Evolutionary conservation across 108 stramenopile species (phyloP).

Genomic region (Fragilariopsis cylindrus): DNA sequence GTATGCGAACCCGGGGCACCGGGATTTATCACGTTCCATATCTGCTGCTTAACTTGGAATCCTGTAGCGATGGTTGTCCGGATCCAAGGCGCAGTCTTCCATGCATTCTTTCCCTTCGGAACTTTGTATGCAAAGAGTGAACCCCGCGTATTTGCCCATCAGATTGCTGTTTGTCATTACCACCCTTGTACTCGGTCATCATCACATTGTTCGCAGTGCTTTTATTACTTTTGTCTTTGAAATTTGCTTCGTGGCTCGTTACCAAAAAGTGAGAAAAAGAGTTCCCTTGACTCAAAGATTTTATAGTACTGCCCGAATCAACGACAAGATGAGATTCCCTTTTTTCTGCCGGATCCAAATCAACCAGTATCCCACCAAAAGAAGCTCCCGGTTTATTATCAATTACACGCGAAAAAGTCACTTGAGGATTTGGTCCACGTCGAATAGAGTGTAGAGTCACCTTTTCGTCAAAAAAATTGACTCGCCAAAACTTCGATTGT

Average conservation of each 20-base stretch:
- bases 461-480: conserved; percentile 86
- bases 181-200: neutral
- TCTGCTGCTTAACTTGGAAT: conserved; percentile 82
- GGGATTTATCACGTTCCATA: conserved; percentile 92
- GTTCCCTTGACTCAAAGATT: conserved; percentile 79
- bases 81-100: conserved; percentile 82
- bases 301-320: conserved; percentile 64
- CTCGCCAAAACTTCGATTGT: conserved; percentile 90
- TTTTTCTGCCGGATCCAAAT: conserved; percentile 59
- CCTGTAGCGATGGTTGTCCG: conserved; percentile 87
- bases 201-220: neutral
- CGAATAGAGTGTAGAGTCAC: conserved; percentile 84
- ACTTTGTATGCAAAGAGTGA: conserved; percentile 90
- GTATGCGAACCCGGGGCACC: conserved; percentile 94
- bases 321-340: conserved; percentile 14
- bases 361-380: conserved; percentile 83
- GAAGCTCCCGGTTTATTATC: conserved; percentile 88
- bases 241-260: neutral
- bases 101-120: conserved; percentile 54
- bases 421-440: conserved; percentile 53
- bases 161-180: conserved; percentile 7
- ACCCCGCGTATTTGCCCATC: conserved; percentile 59
- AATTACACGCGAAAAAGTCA: conserved; percentile 67
- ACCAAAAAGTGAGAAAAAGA: conserved; percentile 34
- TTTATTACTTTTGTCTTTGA: neutral